Evolutionary conservation across 2,329 filamentous ascomycete species (phyloP).

Genomic region (Aquanectria penicillioides): DNA sequence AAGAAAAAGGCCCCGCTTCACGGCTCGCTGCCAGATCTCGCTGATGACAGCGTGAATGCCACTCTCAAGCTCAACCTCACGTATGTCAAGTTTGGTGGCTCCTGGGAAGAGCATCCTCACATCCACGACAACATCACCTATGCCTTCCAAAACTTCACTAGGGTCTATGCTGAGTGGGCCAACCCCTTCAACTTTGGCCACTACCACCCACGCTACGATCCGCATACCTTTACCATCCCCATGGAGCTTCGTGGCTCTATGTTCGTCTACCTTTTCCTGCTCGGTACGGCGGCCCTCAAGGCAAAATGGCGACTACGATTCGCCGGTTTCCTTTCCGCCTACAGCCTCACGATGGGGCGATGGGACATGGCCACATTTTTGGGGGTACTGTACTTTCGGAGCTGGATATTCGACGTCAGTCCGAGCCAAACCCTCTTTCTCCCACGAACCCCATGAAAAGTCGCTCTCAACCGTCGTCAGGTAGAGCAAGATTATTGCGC

Average conservation of each 20-base stretch:
- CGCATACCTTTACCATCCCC: slow-evolving; percentile 54
- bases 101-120: slow-evolving; percentile 53
- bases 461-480: slow-evolving; percentile 21
- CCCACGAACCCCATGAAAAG: slow-evolving; percentile 15
- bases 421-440: slow-evolving; percentile 19
- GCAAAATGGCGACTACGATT: slow-evolving; percentile 46
- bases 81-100: slow-evolving; percentile 52
- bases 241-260: slow-evolving; percentile 55
- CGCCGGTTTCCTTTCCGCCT: slow-evolving; percentile 44
- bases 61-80: slow-evolving; percentile 46
- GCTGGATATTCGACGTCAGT: slow-evolving; percentile 44
- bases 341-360: slow-evolving; percentile 47
- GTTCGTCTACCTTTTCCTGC: slow-evolving; percentile 52
- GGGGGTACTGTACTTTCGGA: slow-evolving; percentile 51
- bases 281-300: slow-evolving; percentile 50
- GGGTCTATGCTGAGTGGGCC: slow-evolving; percentile 51
- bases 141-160: slow-evolving; percentile 50
- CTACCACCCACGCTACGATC: slow-evolving; percentile 53
- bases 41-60: slow-evolving; percentile 26
- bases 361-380: slow-evolving; percentile 55
- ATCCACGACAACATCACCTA: slow-evolving; percentile 51
- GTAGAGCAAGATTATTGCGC: slow-evolving; percentile 31
- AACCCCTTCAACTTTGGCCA: slow-evolving; percentile 53
- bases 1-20: neutral
- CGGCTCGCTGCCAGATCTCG: neutral